Evolutionary conservation across 192 early-diverging fungal species (phyloP), one percentile per base, ranked within the genome.

Genomic region (Rhizophagus prolifer): DNA sequence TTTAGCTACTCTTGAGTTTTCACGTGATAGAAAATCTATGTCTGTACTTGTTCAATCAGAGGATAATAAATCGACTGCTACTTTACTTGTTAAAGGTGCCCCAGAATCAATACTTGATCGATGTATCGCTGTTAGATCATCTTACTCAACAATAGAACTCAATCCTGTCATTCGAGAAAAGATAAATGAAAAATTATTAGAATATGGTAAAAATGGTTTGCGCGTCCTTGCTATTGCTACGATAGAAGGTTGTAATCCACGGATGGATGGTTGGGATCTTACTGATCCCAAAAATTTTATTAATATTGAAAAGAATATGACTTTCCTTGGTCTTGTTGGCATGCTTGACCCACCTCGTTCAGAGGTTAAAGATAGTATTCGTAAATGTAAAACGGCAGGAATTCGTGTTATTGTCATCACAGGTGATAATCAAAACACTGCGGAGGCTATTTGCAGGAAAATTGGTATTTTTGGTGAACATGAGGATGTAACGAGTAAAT

Each of bases 391-490:
- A 50, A 90, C 90, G 62, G 98, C 98, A 34, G 98, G 98, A 67
- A 98, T 99, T 76, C 90, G 96, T 59, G 98, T 99, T 26, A 94
- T 98, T 81, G 94, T 99, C 25, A 96, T 98, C 79, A 99, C 97
- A 30, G 98, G 97, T 79, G 97, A 99, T 86, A 94, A 96, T 86
- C 94, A 95, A 85, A 93, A 94, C 81, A 99, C 97, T 7, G 97
- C 97, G 62, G 96, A 98, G 85, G 88, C 94, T 72, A 96, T 99
- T 78, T 97, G 95, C 82, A 92, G 94, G 74, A 86, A 91, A 78
- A 97, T 99, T 86, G 98, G 98, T 60, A 92, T 99, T 0, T 95
- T 99, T 77, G 88, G 82, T 10, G 78, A 82, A 23, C 82, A 86
- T 47, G 91, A 93, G 63, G 88, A 93, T 78, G 72, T 93, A 44